Evolutionary conservation across 2,329 filamentous ascomycete genomes (phyloP).

Genomic region (Cytospora piceae): DNA sequence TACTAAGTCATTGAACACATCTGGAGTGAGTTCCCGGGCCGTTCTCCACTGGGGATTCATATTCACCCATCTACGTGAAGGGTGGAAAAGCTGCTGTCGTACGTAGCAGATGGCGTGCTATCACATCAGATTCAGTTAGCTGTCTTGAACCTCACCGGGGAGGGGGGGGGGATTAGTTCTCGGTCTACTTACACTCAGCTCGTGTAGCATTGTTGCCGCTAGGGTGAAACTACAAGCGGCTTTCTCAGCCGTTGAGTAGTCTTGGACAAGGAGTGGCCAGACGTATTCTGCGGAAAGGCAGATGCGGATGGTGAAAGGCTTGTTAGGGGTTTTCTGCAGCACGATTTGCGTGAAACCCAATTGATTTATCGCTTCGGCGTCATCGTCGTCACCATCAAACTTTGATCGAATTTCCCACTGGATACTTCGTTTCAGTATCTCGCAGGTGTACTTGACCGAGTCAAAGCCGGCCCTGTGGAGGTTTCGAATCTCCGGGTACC

Average conservation of each 20-base stretch:
- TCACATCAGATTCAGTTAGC: not conserved
- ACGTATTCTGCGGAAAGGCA: constrained; percentile 14
- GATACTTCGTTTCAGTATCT: constrained; percentile 20
- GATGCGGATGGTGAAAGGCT: constrained; percentile 17
- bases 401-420: constrained; percentile 11
- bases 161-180: no score
- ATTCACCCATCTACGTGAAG: not conserved
- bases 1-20: not conserved
- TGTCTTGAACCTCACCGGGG: not conserved
- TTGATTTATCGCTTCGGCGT: not conserved
- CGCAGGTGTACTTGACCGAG: constrained; percentile 19
- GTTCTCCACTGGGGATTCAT: constrained; percentile 12
- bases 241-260: constrained; percentile 27
- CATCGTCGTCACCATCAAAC: not conserved
- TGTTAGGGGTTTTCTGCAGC: no score
- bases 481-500: constrained; percentile 4
- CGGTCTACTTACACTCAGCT: constrained; percentile 19
- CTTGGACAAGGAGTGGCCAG: constrained; percentile 26
- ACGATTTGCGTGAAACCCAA: constrained; percentile 2
- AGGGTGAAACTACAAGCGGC: constrained; percentile 19
- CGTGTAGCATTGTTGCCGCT: constrained; percentile 26
- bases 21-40: not conserved
- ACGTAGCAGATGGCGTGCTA: constrained; percentile 15
- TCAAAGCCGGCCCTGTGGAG: constrained; percentile 10
- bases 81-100: constrained; percentile 5